A percentile compares a stretch with the other conserved stretches of the same genome.
Conservation (phyloP, 2,329 filamentous ascomycete species). For the Cytospora mali region DNA sequence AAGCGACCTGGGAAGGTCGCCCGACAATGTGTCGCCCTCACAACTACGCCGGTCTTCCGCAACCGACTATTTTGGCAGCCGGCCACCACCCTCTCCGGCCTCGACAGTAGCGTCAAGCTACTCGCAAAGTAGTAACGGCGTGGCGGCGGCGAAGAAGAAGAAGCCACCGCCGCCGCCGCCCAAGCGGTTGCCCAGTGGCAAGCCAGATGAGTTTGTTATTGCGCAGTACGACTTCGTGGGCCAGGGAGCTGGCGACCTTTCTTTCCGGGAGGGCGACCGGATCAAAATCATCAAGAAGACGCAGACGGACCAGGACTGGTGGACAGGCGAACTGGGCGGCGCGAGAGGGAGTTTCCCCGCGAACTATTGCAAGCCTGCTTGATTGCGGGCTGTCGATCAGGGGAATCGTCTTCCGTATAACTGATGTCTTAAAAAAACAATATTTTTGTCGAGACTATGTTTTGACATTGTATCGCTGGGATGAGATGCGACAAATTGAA, state of each 20-base stretch:
- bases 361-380: slow-evolving; percentile 68
- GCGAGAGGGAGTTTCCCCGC: slow-evolving; percentile 75
- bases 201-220: slow-evolving; percentile 61
- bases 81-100: slow-evolving; percentile 32
- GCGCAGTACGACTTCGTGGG: slow-evolving; percentile 77
- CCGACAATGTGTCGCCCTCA: slow-evolving; percentile 29
- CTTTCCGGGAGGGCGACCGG: slow-evolving; percentile 74
- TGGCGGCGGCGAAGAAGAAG: slow-evolving; percentile 64
- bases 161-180: slow-evolving; percentile 72
- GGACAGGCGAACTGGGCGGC: slow-evolving; percentile 76
- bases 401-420: neutral
- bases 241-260: slow-evolving; percentile 69
- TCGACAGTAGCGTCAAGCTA: slow-evolving; percentile 34
- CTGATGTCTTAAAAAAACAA: neutral
- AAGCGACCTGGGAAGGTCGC: slow-evolving; percentile 42
- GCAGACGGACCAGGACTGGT: slow-evolving; percentile 81
- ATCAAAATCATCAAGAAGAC: slow-evolving; percentile 81
- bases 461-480: neutral
- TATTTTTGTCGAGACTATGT: neutral
- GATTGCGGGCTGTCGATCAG: slow-evolving; percentile 18
- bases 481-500: neutral
- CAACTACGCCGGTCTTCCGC: slow-evolving; percentile 32
- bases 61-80: slow-evolving; percentile 39
- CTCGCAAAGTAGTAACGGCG: slow-evolving; percentile 32
- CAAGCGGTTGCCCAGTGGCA: slow-evolving; percentile 56